Conservation (phyloP, 2,329 filamentous ascomycete genomes). For the Aspergillus hiratsukae region DNA sequence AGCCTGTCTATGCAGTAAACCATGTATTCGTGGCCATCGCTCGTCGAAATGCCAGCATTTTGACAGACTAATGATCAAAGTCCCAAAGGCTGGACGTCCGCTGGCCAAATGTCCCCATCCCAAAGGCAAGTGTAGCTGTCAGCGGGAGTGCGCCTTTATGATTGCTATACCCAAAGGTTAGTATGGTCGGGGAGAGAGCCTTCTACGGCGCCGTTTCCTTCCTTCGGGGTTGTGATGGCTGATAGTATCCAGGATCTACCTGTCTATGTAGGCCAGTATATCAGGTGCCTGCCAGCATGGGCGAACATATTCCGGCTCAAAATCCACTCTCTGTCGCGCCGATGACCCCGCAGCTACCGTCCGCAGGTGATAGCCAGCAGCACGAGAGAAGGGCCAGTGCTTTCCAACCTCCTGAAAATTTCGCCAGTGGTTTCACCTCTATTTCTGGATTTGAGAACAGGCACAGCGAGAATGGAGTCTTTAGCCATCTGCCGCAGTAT, state of each 20-base stretch:
- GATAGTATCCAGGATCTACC: conserved; percentile 27
- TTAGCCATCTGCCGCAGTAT: conserved; percentile 9
- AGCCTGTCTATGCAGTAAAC: conserved; percentile 31
- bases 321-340: conserved; percentile 11
- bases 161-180: conserved; percentile 42
- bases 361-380: conserved; percentile 35
- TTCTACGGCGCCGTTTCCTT: not conserved
- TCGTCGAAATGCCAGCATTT: conserved; percentile 48
- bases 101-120: conserved; percentile 46
- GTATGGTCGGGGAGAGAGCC: not conserved
- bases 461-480: conserved; percentile 15
- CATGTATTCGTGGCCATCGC: conserved; percentile 46
- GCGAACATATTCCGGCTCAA: conserved; percentile 17
- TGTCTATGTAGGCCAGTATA: conserved; percentile 42
- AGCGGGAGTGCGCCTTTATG: conserved; percentile 42
- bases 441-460: conserved; percentile 22
- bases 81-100: conserved; percentile 46
- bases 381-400: conserved; percentile 28
- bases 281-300: conserved; percentile 27
- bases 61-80: conserved; percentile 47
- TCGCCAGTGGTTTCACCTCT: conserved; percentile 30
- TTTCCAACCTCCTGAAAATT: conserved; percentile 31
- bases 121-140: conserved; percentile 39
- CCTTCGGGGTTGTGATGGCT: not conserved
- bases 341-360: conserved; percentile 16